These are phyloP conservation scores for Sporothrix inflata DNA, from an alignment of 2,329 filamentous ascomycete genomes.

Conservation along the genomic window DNA sequence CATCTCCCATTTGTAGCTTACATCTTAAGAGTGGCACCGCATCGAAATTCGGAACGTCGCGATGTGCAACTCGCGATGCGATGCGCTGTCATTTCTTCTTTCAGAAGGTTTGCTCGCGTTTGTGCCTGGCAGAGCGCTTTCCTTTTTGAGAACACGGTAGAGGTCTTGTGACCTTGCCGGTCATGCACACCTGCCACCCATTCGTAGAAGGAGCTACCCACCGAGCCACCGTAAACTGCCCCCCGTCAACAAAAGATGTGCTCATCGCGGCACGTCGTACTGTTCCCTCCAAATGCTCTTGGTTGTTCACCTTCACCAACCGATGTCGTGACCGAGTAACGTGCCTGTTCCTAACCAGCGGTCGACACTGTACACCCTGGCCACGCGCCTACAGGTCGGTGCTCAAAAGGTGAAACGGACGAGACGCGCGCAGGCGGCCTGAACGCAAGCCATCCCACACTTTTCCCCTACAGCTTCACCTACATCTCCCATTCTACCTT, in stretches of 20 bases:
- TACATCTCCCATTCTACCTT: neutral
- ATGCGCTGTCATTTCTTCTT: neutral
- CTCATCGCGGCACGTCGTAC: neutral
- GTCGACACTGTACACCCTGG: neutral
- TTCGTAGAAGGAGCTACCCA: slow-evolving; percentile 5
- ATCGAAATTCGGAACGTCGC: neutral
- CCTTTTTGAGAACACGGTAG: neutral
- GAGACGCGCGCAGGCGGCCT: neutral
- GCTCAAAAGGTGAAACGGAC: neutral
- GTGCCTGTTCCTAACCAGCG: neutral
- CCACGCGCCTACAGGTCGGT: neutral
- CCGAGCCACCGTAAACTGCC: neutral
- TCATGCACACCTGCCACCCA: neutral
- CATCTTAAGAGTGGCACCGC: neutral
- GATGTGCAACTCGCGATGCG: neutral
- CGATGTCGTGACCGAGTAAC: neutral
- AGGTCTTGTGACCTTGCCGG: neutral
- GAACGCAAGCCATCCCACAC: neutral
- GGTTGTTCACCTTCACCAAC: neutral
- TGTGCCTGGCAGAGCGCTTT: neutral
- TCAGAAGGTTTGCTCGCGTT: neutral
- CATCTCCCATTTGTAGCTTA: neutral
- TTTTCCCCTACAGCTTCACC: too few species aligned
- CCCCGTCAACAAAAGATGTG: neutral
- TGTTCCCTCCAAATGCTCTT: neutral